A percentile compares a stretch with the other conserved stretches of the same genome.
These are phyloP conservation scores for Sporisorium scitamineum DNA, from an alignment of 1,284 basidiomycete genomes.

Conservation along the genomic window DNA sequence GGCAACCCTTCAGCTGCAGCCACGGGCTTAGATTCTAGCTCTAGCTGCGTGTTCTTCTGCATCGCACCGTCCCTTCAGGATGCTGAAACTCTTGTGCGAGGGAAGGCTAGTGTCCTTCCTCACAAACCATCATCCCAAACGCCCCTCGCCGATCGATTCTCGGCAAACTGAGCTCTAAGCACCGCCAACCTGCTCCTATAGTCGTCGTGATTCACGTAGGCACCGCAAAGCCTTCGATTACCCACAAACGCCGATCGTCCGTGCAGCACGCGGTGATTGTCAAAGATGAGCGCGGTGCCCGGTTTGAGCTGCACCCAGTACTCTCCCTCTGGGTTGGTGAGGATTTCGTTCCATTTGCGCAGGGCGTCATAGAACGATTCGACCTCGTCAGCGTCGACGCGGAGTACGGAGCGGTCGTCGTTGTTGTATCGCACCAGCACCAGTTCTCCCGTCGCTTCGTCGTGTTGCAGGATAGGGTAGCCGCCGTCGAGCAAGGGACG, in stretches of 20 bases:
- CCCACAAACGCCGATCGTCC: slow-evolving; percentile 90
- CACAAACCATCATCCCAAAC: slow-evolving; percentile 64
- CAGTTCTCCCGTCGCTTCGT: slow-evolving; percentile 74
- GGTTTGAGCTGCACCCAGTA: slow-evolving; percentile 90
- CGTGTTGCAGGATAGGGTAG: slow-evolving; percentile 71
- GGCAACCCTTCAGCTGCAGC: too few relatives aligned
- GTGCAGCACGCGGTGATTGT: slow-evolving; percentile 94
- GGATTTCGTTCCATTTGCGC: slow-evolving; percentile 77
- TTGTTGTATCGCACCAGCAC: slow-evolving; percentile 92
- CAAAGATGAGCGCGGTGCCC: slow-evolving; percentile 86
- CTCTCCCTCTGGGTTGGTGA: slow-evolving; percentile 84
- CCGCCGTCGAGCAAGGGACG: slow-evolving; percentile 53
- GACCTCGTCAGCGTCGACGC: slow-evolving; percentile 38
- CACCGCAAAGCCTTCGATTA: slow-evolving; percentile 90
- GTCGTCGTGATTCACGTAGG: slow-evolving; percentile 74
- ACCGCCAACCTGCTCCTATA: slow-evolving; percentile 56
- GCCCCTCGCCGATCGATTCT: slow-evolving; percentile 26
- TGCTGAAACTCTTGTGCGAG: slow-evolving; percentile 2
- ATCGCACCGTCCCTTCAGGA: too few relatives aligned
- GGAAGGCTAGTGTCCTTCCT: neutral
- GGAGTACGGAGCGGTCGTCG: slow-evolving; percentile 77
- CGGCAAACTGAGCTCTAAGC: slow-evolving; percentile 36
- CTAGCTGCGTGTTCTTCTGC: too few relatives aligned
- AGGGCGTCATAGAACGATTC: slow-evolving; percentile 82
- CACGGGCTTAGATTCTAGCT: too few relatives aligned